Evolutionary conservation across 345 rosid genomes (phyloP).

Genomic region (Pistacia vera): DNA sequence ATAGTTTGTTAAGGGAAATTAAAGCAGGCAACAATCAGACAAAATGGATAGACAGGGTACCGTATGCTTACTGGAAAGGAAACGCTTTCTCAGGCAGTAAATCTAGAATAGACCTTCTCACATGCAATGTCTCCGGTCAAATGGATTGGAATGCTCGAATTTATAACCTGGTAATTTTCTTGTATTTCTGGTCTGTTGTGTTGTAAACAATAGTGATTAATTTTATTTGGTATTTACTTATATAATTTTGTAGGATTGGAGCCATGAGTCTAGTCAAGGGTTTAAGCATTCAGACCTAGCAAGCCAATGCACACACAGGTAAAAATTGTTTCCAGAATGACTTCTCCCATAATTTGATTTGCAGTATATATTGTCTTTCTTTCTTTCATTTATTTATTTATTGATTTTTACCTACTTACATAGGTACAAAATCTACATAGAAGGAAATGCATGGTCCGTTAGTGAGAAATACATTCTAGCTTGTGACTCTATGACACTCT

Average conservation of each 20-base stretch:
- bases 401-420: not conserved
- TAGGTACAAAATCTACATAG: conserved; percentile 80
- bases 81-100: conserved; percentile 56
- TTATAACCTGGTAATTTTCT: conserved; percentile 46
- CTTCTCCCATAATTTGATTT: not conserved
- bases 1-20: conserved; percentile 42
- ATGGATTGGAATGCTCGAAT: conserved; percentile 88
- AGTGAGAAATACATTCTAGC: conserved; percentile 64
- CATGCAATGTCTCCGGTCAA: conserved; percentile 53
- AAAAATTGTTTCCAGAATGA: not conserved
- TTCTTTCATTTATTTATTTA: no score
- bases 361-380: no score
- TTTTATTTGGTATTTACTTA: not conserved
- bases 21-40: conserved; percentile 47
- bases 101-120: conserved; percentile 63
- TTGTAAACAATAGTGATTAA: not conserved
- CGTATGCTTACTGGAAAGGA: conserved; percentile 90
- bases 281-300: conserved; percentile 74
- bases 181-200: not conserved
- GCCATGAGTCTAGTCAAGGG: conserved; percentile 61
- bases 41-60: conserved; percentile 64
- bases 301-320: conserved; percentile 78
- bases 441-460: conserved; percentile 75
- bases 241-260: conserved; percentile 67
- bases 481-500: conserved; percentile 47